Evolutionary conservation across 2,329 filamentous ascomycete genomes (phyloP), one percentile per base, ranked within the genome.

Genomic region (Phialophora macrospora): DNA sequence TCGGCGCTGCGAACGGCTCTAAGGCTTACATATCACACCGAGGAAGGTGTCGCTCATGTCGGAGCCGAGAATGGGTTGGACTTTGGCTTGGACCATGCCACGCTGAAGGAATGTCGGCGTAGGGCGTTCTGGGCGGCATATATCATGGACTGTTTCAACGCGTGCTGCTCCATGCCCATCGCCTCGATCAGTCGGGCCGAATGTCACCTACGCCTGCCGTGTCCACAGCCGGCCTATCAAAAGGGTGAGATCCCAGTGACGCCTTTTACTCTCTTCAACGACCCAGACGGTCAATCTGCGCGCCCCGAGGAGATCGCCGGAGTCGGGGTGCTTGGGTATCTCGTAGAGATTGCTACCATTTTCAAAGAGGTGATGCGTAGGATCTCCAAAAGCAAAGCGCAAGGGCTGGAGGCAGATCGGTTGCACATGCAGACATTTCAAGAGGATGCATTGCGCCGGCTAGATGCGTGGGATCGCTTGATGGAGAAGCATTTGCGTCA

Each of bases 41-140:
- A 92, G 73, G 72, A 82, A 60, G 81, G 82, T 7, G 74, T 82
- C 11, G 75, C 84, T 77, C 67, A 80, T 74, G 72, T 83, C 4
- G 75, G 77, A 1, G 82, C 84, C 57, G 77, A 77, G 14, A 72
- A 77, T n/a, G 72, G 73, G 0, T 84, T 81, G 60, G 85, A 86
- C 4, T 88, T 86, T 72, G 85, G 82, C 22, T 80, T 90, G 68
- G 85, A 83, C 70, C 82, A 80, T 64, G 76, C 77, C 57, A 85
- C 84, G 32, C 84, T 88, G 70, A 83, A 84, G 26, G 90, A 93
- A 76, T 88, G 88, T 71, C 83, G 87, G 66, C 83, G 89, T 68
- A 82, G 90, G 63, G 91, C 88, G 0, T 89, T 91, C 72, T 93
- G 89, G 89, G 85, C 87, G 30, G 84, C 87, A 59, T 90, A 88